These are phyloP conservation scores for Fibroporia radiculosa DNA, from an alignment of 768 basidiomycete species.

Conservation along the genomic window DNA sequence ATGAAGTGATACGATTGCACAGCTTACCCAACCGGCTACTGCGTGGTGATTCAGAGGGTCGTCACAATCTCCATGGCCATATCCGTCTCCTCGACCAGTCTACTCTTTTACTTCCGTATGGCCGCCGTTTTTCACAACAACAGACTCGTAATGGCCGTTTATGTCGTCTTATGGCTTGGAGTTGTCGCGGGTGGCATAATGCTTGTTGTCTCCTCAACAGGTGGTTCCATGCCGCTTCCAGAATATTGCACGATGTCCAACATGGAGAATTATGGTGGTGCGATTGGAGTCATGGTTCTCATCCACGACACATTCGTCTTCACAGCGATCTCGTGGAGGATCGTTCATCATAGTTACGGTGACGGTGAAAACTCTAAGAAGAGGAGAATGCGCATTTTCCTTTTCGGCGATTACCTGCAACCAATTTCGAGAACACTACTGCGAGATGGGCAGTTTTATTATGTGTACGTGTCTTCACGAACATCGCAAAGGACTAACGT, in stretches of 20 bases:
- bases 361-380: background rate
- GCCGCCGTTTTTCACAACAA: background rate
- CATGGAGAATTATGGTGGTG: background rate
- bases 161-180: background rate
- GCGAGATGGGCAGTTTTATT: background rate
- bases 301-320: background rate
- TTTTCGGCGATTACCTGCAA: background rate
- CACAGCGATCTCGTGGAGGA: background rate
- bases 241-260: background rate
- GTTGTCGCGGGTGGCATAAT: background rate
- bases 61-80: background rate
- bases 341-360: background rate
- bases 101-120: background rate
- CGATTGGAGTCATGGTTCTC: background rate
- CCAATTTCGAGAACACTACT: background rate
- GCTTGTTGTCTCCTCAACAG: background rate
- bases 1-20: no score
- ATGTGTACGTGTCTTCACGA: background rate
- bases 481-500: background rate
- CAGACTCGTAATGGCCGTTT: background rate
- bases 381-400: background rate
- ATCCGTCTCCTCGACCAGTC: background rate
- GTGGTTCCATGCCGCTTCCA: background rate
- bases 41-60: background rate
- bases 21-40: no score